These are phyloP conservation scores for Metarhizium robertsii DNA, from an alignment of 2,329 filamentous ascomycete species.

Conservation along the genomic window DNA sequence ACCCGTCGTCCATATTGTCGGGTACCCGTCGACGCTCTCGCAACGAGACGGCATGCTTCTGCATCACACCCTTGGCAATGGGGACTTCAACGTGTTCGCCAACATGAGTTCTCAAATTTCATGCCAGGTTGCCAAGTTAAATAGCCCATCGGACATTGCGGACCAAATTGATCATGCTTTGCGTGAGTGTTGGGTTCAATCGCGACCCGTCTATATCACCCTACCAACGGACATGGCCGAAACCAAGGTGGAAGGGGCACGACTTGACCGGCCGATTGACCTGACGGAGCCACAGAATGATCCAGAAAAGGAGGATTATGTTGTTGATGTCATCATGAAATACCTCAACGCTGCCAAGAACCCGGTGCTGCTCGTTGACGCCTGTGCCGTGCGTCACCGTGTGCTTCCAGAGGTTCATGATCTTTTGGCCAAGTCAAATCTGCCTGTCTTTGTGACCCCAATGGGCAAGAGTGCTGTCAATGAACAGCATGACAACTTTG, in stretches of 20 bases:
- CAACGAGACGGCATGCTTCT: slow-evolving; percentile 39
- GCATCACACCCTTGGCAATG: slow-evolving; percentile 66
- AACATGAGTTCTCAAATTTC: slow-evolving; percentile 69
- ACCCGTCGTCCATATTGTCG: slow-evolving; percentile 61
- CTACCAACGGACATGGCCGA: slow-evolving; percentile 74
- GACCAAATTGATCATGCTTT: slow-evolving; percentile 70
- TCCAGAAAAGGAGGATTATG: slow-evolving; percentile 64
- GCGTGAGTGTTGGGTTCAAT: slow-evolving; percentile 62
- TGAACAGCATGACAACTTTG: slow-evolving; percentile 65
- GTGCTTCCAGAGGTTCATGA: slow-evolving; percentile 64
- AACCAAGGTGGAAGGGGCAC: slow-evolving; percentile 64
- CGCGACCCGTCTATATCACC: slow-evolving; percentile 74
- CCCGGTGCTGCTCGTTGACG: slow-evolving; percentile 74
- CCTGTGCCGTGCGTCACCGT: slow-evolving; percentile 69
- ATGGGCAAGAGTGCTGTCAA: slow-evolving; percentile 84
- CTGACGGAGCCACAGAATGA: slow-evolving; percentile 57
- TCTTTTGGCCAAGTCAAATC: slow-evolving; percentile 60
- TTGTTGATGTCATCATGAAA: slow-evolving; percentile 70
- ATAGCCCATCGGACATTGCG: slow-evolving; percentile 60
- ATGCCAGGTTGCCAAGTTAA: slow-evolving; percentile 61
- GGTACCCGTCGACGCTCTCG: slow-evolving; percentile 38
- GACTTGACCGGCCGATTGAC: slow-evolving; percentile 62
- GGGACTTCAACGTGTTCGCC: slow-evolving; percentile 75
- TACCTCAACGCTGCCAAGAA: slow-evolving; percentile 63
- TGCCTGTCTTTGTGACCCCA: slow-evolving; percentile 80